phyloP scores from a whole-genome alignment of 371 early-diverging fungal genomes.

The Mucor sp. region DNA sequence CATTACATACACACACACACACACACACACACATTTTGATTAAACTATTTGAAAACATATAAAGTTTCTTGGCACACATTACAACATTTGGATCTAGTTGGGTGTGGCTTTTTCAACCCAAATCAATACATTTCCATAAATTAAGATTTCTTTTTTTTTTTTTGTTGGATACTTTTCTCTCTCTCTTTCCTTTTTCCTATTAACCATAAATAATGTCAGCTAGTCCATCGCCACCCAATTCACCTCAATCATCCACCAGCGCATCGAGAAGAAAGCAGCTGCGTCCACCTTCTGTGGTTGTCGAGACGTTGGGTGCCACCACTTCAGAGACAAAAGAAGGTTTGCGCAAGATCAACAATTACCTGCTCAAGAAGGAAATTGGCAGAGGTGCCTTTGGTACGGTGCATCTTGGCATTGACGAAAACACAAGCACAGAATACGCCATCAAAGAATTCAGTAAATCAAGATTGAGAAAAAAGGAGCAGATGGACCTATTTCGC shows the following conservation, averaged over 20 bases:
- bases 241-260: constrained; percentile 8
- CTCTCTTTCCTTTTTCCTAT: not conserved
- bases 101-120: constrained; percentile 2
- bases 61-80: not conserved
- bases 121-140: not conserved
- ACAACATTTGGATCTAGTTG: too few relatives aligned
- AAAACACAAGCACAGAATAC: constrained; percentile 53
- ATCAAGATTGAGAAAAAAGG: constrained; percentile 74
- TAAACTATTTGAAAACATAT: not conserved
- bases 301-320: constrained; percentile 74
- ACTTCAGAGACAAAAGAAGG: constrained; percentile 73
- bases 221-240: constrained; percentile 5
- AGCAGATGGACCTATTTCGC: constrained; percentile 60
- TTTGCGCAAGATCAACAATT: constrained; percentile 77
- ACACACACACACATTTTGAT: not conserved
- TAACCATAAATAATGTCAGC: constrained; percentile 8
- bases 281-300: constrained; percentile 50
- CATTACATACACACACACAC: not conserved
- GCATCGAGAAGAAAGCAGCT: constrained; percentile 11
- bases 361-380: constrained; percentile 70
- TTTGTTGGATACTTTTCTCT: not conserved
- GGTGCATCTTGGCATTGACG: constrained; percentile 79
- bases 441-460: constrained; percentile 94
- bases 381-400: constrained; percentile 92
- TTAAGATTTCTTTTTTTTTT: not conserved